Conservation (phyloP, 2,329 filamentous ascomycete genomes). For the Diplodia mutila region DNA sequence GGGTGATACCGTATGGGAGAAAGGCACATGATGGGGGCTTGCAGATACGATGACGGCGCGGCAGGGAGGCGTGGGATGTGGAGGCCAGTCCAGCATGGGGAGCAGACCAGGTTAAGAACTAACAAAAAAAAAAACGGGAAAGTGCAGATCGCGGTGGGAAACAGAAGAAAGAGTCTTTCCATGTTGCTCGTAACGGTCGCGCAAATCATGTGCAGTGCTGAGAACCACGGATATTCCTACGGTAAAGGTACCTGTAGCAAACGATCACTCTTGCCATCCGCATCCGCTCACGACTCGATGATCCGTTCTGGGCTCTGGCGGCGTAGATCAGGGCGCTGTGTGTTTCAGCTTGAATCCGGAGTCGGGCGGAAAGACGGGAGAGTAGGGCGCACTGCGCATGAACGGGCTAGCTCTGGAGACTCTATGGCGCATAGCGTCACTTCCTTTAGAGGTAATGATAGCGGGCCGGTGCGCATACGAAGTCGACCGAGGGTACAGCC, state of each 20-base stretch:
- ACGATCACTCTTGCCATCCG: neutral
- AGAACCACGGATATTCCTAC: neutral
- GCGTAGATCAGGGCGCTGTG: neutral
- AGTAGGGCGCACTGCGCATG: neutral
- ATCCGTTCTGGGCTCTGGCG: neutral
- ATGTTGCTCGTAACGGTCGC: neutral
- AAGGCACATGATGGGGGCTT: neutral
- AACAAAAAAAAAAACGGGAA: neutral
- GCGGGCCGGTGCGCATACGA: neutral
- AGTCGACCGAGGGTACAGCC: neutral
- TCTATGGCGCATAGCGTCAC: neutral
- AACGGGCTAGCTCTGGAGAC: neutral
- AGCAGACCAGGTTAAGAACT: neutral
- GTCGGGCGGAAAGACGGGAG: conserved; percentile 10
- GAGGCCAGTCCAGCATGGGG: neutral
- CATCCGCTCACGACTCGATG: neutral
- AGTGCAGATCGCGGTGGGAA: neutral
- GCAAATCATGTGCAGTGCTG: neutral
- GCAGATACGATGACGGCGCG: conserved; percentile 5
- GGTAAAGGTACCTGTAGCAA: neutral
- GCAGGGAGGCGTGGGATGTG: conserved; percentile 10
- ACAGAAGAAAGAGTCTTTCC: neutral
- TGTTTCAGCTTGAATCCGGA: conserved; percentile 20
- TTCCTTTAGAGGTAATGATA: neutral
- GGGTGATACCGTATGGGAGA: neutral